Percentiles rank a stretch among this genome's conserved stretches.
These are phyloP conservation scores for Castanospermum australe DNA, from an alignment of 306 rosid species.

Conservation along the genomic window DNA sequence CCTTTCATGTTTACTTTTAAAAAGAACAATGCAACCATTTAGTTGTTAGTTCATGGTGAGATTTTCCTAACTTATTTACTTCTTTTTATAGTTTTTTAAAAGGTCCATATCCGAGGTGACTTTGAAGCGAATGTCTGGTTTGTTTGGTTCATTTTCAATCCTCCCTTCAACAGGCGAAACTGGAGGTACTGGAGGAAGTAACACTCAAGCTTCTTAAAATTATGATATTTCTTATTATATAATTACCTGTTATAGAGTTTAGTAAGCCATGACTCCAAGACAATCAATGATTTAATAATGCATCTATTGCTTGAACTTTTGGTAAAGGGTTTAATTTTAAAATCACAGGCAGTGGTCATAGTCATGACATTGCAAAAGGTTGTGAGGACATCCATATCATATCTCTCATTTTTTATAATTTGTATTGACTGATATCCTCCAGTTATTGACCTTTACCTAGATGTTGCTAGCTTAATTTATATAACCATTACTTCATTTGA, in stretches of 20 bases:
- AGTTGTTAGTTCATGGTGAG: background rate
- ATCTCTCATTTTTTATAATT: background rate
- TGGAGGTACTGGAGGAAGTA: conserved; percentile 50
- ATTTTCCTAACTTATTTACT: conserved; percentile 29
- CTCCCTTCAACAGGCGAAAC: conserved; percentile 59
- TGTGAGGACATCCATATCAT: background rate
- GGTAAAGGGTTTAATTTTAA: background rate
- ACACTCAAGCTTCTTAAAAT: background rate
- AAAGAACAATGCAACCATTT: background rate
- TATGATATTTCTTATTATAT: background rate
- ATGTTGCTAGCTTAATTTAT: background rate
- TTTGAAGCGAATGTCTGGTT: conserved; percentile 59
- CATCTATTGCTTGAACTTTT: background rate
- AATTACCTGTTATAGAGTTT: background rate
- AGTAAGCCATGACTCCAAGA: background rate
- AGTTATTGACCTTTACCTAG: background rate
- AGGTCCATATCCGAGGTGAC: conserved; percentile 79
- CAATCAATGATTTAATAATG: background rate
- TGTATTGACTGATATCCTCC: background rate
- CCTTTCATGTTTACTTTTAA: background rate
- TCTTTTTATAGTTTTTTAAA: conserved; percentile 51
- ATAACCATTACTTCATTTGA: background rate
- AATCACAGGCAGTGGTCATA: background rate
- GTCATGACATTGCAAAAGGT: background rate
- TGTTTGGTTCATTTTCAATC: conserved; percentile 66